These are phyloP conservation scores for Aspergillus ochraceus DNA, from an alignment of 2,329 filamentous ascomycete genomes.

Conservation along the genomic window DNA sequence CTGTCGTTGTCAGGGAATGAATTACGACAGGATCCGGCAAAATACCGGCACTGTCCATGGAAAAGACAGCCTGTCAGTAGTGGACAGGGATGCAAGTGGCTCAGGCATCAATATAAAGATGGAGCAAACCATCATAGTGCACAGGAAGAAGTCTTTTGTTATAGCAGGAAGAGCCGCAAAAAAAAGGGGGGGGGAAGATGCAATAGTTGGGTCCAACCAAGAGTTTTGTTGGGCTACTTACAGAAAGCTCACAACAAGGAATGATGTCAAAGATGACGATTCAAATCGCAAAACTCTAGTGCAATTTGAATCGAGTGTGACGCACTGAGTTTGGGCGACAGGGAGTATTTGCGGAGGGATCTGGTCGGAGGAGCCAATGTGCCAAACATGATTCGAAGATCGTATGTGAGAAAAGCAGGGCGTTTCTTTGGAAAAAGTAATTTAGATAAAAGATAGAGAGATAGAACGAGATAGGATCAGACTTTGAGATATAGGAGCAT, in stretches of 20 bases:
- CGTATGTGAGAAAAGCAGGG: background rate
- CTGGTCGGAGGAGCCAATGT: background rate
- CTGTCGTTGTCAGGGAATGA: too few species aligned
- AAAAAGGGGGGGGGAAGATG: too few species aligned
- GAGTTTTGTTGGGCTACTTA: background rate
- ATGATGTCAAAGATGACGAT: background rate
- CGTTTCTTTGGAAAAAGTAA: background rate
- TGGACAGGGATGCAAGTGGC: background rate
- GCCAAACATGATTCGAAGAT: background rate
- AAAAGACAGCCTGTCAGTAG: background rate
- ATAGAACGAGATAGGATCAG: background rate
- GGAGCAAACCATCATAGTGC: background rate
- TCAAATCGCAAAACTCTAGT: background rate
- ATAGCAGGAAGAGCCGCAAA: too few species aligned
- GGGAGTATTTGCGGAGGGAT: background rate
- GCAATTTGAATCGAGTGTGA: background rate
- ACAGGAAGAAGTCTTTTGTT: too few species aligned
- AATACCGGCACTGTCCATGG: too few species aligned
- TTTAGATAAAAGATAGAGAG: background rate
- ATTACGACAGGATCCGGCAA: background rate
- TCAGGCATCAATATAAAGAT: background rate
- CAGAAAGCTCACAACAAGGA: background rate
- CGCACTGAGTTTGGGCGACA: background rate
- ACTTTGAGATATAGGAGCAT: background rate
- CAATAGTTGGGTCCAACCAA: too few species aligned